These are phyloP conservation scores for Cladosporium sp. DNA, from an alignment of 2,329 filamentous ascomycete species.

Conservation along the genomic window DNA sequence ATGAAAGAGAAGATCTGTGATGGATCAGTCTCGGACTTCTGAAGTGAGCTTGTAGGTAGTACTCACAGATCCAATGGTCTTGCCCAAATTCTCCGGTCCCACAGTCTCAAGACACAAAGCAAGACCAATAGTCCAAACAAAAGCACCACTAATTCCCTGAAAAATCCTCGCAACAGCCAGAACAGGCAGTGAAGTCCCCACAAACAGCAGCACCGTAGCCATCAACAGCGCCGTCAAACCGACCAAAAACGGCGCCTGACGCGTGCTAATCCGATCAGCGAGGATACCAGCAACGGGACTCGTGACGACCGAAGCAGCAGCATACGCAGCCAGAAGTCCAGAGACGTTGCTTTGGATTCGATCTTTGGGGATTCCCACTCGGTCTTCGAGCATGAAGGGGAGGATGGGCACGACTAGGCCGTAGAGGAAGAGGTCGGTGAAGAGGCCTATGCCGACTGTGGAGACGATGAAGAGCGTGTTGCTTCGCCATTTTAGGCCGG, in stretches of 20 bases:
- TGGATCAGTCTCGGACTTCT: background rate
- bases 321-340: conserved; percentile 50
- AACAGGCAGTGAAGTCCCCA: conserved; percentile 45
- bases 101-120: conserved; percentile 58
- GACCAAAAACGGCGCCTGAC: conserved; percentile 54
- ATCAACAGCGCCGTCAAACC: conserved; percentile 50
- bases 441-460: conserved; percentile 53
- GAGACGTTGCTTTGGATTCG: conserved; percentile 52
- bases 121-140: conserved; percentile 57
- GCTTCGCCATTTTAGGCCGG: conserved; percentile 50
- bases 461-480: conserved; percentile 55
- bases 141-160: conserved; percentile 53
- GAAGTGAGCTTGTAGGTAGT: too few species aligned
- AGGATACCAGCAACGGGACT: conserved; percentile 51
- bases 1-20: conserved; percentile 54
- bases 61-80: conserved; percentile 54
- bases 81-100: conserved; percentile 52
- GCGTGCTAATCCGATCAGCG: conserved; percentile 49
- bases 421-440: conserved; percentile 57
- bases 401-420: conserved; percentile 55
- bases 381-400: conserved; percentile 52
- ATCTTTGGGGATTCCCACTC: conserved; percentile 44
- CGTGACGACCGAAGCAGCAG: conserved; percentile 48
- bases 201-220: conserved; percentile 52
- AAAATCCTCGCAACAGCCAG: conserved; percentile 51